Percentiles rank a stretch among this genome's conserved stretches.
phyloP scores from a whole-genome alignment of 176 grass and related monocot genomes.

The Hsuehochloa calcarea region DNA sequence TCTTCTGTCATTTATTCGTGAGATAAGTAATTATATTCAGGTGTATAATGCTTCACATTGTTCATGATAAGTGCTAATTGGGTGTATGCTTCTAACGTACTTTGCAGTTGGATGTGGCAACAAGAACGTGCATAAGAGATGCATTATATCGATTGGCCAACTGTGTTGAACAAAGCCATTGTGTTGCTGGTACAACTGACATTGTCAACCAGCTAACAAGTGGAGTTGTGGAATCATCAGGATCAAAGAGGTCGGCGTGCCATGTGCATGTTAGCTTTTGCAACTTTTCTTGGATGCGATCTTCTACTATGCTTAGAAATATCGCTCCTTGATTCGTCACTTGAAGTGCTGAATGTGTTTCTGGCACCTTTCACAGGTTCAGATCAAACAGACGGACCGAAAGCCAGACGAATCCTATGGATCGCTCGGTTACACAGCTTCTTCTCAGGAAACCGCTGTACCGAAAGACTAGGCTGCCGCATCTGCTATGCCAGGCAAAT shows the following conservation, averaged over 20 bases:
- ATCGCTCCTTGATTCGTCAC: not conserved
- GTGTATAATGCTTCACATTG: not conserved
- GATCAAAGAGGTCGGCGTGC: constrained; percentile 20
- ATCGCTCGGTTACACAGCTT: constrained; percentile 49
- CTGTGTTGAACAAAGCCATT: constrained; percentile 47
- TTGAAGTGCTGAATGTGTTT: not conserved
- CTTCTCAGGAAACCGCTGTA: constrained; percentile 39
- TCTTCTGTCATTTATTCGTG: not conserved
- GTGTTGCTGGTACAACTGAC: not conserved
- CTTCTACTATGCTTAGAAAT: not conserved
- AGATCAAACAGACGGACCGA: not conserved
- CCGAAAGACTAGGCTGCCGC: not conserved
- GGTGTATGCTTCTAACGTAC: not conserved
- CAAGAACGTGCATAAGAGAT: constrained; percentile 56
- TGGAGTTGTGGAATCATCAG: constrained; percentile 15
- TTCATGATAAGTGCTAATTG: not conserved
- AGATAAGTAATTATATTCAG: not conserved
- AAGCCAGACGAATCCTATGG: constrained; percentile 33
- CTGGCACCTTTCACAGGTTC: not conserved
- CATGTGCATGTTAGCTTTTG: not conserved
- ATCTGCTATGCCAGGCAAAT: not conserved
- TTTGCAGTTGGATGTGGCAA: constrained; percentile 52
- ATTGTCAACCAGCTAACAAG: not conserved
- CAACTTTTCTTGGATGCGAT: not conserved
- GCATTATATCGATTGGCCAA: constrained; percentile 60